These are phyloP conservation scores for Aspergillus alliaceus DNA, from an alignment of 2,329 filamentous ascomycete genomes.

Conservation along the genomic window DNA sequence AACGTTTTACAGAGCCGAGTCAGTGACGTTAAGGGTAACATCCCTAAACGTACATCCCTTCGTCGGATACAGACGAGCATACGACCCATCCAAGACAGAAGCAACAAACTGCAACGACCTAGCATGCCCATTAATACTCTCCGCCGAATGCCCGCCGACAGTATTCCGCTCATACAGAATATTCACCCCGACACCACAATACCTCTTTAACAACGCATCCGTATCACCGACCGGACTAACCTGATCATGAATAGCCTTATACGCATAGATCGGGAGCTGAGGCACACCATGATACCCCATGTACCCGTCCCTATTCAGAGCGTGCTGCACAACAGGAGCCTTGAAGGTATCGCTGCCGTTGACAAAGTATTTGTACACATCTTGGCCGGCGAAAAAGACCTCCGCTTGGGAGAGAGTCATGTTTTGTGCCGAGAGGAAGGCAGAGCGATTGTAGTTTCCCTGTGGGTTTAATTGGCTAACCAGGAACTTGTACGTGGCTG, in stretches of 20 bases:
- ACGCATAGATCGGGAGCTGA: conserved; percentile 20
- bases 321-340: conserved; percentile 5
- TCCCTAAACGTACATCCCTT: not conserved
- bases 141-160: conserved; percentile 24
- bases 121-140: conserved; percentile 11
- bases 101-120: not conserved
- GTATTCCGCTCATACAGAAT: conserved; percentile 28
- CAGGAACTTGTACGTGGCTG: conserved; percentile 15
- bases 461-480: conserved; percentile 6
- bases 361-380: conserved; percentile 14
- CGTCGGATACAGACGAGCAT: not conserved
- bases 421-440: conserved; percentile 7
- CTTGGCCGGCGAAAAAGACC: not conserved
- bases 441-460: conserved; percentile 4
- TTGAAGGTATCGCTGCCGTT: conserved; percentile 11
- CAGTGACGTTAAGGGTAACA: not conserved
- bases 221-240: conserved; percentile 27
- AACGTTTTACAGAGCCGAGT: not conserved
- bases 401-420: conserved; percentile 3
- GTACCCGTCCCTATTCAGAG: conserved; percentile 10
- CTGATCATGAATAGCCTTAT: conserved; percentile 33
- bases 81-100: not conserved
- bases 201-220: conserved; percentile 23
- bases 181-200: conserved; percentile 14
- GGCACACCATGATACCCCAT: conserved; percentile 17